Percentiles rank a stretch among this genome's conserved stretches.
Evolutionary conservation across 495 filamentous ascomycete species (phyloP).

Genomic region (Astrocystis sublimbata): DNA sequence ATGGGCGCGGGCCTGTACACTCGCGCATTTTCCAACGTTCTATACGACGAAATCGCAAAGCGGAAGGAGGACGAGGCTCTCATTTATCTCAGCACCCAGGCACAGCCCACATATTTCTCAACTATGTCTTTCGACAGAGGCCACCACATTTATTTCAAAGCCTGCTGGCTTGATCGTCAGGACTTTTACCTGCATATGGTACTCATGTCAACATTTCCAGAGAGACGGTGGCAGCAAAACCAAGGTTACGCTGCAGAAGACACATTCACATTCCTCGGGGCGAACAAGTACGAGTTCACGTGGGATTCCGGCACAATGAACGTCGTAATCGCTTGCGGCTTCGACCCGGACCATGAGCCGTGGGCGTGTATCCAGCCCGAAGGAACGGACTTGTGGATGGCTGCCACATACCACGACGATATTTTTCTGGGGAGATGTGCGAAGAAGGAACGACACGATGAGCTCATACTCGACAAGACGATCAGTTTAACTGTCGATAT

Average conservation of each 20-base stretch:
- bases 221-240: not conserved
- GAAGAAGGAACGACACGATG: too few species aligned
- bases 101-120: not conserved
- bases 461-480: not conserved
- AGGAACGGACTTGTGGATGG: not conserved
- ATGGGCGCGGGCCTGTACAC: not conserved
- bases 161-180: too few species aligned
- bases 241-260: not conserved
- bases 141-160: too few species aligned
- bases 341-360: not conserved
- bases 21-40: not conserved
- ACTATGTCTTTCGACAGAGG: too few species aligned
- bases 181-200: too few species aligned
- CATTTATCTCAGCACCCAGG: not conserved
- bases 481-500: too few species aligned
- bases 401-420: not conserved
- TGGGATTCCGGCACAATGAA: not conserved
- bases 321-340: not conserved
- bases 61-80: not conserved
- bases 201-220: not conserved
- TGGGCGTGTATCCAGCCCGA: not conserved
- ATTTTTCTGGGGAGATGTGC: not conserved
- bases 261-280: not conserved
- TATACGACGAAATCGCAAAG: not conserved
- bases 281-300: not conserved